A percentile compares a stretch with the other conserved stretches of the same genome.
These are phyloP conservation scores for Lactifluus pinguis DNA, from an alignment of 768 basidiomycete genomes.

Conservation along the genomic window DNA sequence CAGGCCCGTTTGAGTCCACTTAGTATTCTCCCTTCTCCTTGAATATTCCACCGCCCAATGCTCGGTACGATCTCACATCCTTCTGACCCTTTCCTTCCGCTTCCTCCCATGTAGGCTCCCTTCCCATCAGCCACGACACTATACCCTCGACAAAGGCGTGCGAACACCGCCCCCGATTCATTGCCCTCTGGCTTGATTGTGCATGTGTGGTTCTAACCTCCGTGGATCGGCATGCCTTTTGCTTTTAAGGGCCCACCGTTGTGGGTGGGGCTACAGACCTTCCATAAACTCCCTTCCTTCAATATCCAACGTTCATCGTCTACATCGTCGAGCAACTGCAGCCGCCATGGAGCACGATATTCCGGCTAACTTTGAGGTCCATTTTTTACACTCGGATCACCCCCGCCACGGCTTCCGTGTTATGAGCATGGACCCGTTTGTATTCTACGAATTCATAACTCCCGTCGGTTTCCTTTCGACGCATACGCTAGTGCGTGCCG, in stretches of 20 bases:
- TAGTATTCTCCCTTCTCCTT: background rate
- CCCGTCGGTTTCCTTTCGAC: conserved; percentile 30
- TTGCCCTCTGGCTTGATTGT: background rate
- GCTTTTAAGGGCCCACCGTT: background rate
- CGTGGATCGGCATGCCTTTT: background rate
- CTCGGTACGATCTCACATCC: background rate
- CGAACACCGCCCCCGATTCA: background rate
- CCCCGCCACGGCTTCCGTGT: conserved; percentile 54
- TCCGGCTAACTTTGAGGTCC: conserved; percentile 29
- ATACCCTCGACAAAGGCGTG: background rate
- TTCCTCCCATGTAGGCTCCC: background rate
- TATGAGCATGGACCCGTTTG: conserved; percentile 51
- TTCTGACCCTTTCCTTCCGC: background rate
- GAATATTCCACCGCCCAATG: background rate
- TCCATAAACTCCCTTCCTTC: background rate
- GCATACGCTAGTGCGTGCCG: conserved; percentile 40
- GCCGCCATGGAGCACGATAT: background rate
- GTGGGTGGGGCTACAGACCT: background rate
- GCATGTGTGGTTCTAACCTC: background rate
- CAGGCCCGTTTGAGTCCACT: background rate
- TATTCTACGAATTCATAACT: conserved; percentile 64
- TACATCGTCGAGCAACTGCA: background rate
- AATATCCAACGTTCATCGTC: background rate
- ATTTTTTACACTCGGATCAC: conserved; percentile 63
- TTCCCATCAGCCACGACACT: background rate